These are phyloP conservation scores for Paecilomyces niveus DNA, from an alignment of 2,329 filamentous ascomycete species.

Conservation along the genomic window DNA sequence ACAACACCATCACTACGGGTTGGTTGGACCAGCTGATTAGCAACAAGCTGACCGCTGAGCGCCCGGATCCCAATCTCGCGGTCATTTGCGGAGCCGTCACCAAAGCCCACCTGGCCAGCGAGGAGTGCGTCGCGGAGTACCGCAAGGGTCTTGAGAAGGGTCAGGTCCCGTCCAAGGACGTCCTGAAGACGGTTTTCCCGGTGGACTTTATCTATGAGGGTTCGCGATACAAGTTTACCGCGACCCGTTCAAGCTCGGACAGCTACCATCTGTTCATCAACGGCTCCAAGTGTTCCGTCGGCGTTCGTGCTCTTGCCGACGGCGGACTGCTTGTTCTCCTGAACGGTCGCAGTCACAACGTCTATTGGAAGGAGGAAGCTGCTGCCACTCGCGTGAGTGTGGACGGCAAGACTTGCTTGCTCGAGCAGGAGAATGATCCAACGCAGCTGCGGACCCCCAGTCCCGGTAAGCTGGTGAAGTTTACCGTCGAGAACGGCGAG, in stretches of 20 bases:
- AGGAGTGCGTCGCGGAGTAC: constrained; percentile 81
- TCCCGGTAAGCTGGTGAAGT: constrained; percentile 97
- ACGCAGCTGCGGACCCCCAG: constrained; percentile 92
- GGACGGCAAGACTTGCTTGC: constrained; percentile 93
- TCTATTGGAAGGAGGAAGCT: constrained; percentile 99
- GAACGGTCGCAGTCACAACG: constrained; percentile 88
- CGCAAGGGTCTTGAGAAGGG: constrained; percentile 86
- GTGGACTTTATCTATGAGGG: constrained; percentile 99
- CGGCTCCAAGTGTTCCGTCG: constrained; percentile 90
- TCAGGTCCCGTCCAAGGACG: constrained; percentile 92
- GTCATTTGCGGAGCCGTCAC: constrained; percentile 91
- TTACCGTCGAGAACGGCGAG: constrained; percentile 88
- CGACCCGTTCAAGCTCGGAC: constrained; percentile 82
- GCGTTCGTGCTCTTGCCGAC: constrained; percentile 85
- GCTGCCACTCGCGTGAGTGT: constrained; percentile 92
- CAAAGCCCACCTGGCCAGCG: constrained; percentile 91
- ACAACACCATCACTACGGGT: constrained; percentile 97
- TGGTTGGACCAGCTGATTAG: constrained; percentile 99
- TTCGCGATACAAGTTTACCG: constrained; percentile 94
- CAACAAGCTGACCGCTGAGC: constrained; percentile 92
- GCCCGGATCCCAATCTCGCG: constrained; percentile 88
- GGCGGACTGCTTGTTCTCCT: constrained; percentile 88
- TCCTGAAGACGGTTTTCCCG: constrained; percentile 94
- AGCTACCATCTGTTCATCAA: constrained; percentile 99
- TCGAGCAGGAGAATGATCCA: constrained; percentile 98